Base-by-base conservation (phyloP, 75 land plant species). In the Isoetes taiwanensis region DNA sequence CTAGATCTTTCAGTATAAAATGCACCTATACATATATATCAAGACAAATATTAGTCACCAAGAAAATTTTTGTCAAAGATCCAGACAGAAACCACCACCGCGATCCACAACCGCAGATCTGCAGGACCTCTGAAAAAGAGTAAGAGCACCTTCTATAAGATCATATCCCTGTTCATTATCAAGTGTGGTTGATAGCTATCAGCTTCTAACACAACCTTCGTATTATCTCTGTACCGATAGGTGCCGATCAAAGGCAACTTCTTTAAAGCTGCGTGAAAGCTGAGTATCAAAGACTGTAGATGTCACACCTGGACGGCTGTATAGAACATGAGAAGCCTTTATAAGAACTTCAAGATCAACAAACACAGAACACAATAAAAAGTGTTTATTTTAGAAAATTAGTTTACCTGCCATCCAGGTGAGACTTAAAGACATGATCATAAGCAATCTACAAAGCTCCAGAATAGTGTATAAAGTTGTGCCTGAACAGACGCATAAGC, bases 181-280 rank as follows among this genome's bases (percentile, higher is more conserved):
- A 90, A 61, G 75, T 90, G 97, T 32, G 97, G 97, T 43, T 90
- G 97, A 56, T 90, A 90, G 23, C 97, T 91, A 80, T 90, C 97
- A 33, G 97, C 97, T 63, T 90, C 97, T 41, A 82, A 82, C 32
- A 90, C 80, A 5, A 86, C 56, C 67, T 80, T 90, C 52, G 80
- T 57, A 3, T 85, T 91, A 74, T 90, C 86, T 30, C 86, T 86
- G 73, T 80, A 78, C 1, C 91, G 71, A 32, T 85, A 88, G 31
- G 85, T 86, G 63, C 73, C 82, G 63, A 85, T 91, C 68, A 90
- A 90, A 26, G 90, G 87, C 68, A 90, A 64, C 39, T 85, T 80
- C 63, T 86, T 90, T 27, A 90, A 68, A n/a, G 87, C 93, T 56
- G 84, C 84, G 46, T 91, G n/a, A 91, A 30, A 90, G 76, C 38